Conservation (phyloP, 2,329 filamentous ascomycete genomes). For the Exophiala dermatitidis region DNA sequence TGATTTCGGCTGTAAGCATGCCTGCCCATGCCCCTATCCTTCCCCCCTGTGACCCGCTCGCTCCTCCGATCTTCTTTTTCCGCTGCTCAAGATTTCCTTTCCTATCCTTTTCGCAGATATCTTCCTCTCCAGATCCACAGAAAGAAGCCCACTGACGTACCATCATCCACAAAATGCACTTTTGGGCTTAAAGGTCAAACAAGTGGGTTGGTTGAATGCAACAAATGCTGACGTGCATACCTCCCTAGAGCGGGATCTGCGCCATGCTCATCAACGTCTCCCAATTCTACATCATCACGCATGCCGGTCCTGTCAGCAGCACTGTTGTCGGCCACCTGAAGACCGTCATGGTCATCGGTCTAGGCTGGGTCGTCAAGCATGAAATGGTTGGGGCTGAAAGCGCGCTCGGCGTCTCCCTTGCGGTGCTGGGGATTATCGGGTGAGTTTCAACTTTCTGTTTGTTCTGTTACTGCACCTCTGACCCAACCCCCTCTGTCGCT, state of each 20-base stretch:
- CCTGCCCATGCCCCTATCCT: slow-evolving; percentile 5
- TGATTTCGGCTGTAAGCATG: slow-evolving; percentile 51
- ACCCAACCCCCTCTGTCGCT: slow-evolving; percentile 36
- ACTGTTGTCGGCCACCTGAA: slow-evolving; percentile 61
- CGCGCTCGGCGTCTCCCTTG: slow-evolving; percentile 4
- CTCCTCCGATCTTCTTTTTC: too few relatives aligned
- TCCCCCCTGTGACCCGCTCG: background rate
- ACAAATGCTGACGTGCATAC: too few relatives aligned
- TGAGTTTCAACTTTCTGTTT: slow-evolving; percentile 1
- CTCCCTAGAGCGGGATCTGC: slow-evolving; percentile 52
- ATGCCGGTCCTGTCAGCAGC: slow-evolving; percentile 53
- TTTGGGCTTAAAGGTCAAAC: too few relatives aligned
- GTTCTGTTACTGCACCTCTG: slow-evolving; percentile 18
- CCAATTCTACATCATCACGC: slow-evolving; percentile 27
- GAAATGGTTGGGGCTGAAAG: slow-evolving; percentile 3
- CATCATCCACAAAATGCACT: too few relatives aligned
- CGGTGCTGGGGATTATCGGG: slow-evolving; percentile 7
- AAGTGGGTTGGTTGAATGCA: too few relatives aligned
- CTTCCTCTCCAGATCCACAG: too few relatives aligned
- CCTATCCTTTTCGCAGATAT: too few relatives aligned
- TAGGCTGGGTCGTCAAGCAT: slow-evolving; percentile 46
- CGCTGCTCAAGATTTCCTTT: too few relatives aligned
- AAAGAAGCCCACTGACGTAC: too few relatives aligned
- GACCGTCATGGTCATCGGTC: slow-evolving; percentile 57
- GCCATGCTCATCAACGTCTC: slow-evolving; percentile 57